Conservation (phyloP, 2,329 filamentous ascomycete genomes). For the Stagonosporopsis tanaceti region DNA sequence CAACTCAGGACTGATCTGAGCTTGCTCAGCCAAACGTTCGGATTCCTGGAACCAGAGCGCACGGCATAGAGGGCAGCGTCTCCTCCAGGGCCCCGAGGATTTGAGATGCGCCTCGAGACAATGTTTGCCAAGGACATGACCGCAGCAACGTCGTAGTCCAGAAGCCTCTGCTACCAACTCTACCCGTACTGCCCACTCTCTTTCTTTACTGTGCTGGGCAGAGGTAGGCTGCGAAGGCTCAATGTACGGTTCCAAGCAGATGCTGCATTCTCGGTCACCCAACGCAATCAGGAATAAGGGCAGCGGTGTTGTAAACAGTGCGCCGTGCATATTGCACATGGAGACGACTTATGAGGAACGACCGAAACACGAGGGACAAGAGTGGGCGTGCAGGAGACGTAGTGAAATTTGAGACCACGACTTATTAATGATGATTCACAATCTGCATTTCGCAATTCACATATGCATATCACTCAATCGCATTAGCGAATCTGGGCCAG, state of each 20-base stretch:
- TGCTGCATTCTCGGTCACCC: conserved; percentile 7
- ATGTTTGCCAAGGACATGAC: conserved; percentile 10
- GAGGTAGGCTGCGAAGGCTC: neutral
- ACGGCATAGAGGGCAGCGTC: conserved; percentile 16
- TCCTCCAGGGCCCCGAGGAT: conserved; percentile 6
- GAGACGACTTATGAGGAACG: too few relatives aligned
- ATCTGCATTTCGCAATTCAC: neutral
- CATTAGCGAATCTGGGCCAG: too few relatives aligned
- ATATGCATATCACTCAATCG: too few relatives aligned
- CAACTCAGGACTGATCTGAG: neutral
- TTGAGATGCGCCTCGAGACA: conserved; percentile 11
- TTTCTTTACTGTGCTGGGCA: neutral
- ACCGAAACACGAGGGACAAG: neutral
- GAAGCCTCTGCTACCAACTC: conserved; percentile 6
- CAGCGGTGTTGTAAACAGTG: conserved; percentile 10
- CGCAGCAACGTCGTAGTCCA: conserved; percentile 8
- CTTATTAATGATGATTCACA: too few relatives aligned
- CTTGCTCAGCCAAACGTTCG: neutral
- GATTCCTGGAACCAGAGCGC: neutral
- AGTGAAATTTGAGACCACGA: too few relatives aligned
- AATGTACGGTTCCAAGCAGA: conserved; percentile 11
- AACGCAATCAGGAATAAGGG: neutral
- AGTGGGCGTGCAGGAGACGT: neutral
- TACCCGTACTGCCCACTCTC: conserved; percentile 16
- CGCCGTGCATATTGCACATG: neutral